phyloP scores from a whole-genome alignment of 208 protist species.

The Trypanosoma brucei region DNA sequence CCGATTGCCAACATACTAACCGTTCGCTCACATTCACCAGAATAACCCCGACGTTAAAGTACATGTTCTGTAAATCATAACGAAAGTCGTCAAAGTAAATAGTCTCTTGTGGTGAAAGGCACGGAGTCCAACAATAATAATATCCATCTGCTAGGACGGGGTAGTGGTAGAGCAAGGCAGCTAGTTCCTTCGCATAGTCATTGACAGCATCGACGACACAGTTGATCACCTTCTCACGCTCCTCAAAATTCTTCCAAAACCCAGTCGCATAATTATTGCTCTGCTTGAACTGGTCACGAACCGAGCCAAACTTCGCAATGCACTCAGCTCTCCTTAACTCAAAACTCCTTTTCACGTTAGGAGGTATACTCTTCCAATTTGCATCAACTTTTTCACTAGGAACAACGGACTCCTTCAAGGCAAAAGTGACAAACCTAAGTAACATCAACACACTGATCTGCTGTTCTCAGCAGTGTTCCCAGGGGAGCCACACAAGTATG shows the following conservation, averaged over 20 bases:
- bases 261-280: conserved; percentile 12
- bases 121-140: conserved; percentile 60
- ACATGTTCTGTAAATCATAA: conserved; percentile 61
- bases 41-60: conserved; percentile 54
- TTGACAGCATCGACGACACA: conserved; percentile 28
- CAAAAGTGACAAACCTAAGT: conserved; percentile 27
- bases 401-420: conserved; percentile 21
- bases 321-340: conserved; percentile 29
- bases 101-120: conserved; percentile 32
- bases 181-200: conserved; percentile 28
- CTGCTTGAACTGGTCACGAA: conserved; percentile 26
- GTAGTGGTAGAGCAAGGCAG: conserved; percentile 24
- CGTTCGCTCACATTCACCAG: conserved; percentile 55
- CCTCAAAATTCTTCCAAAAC: conserved; percentile 13
- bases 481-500: no score
- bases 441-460: not conserved
- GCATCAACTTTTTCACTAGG: conserved; percentile 16
- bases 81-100: conserved; percentile 63
- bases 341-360: conserved; percentile 33
- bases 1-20: conserved; percentile 29
- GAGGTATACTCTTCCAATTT: conserved; percentile 33
- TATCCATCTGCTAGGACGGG: conserved; percentile 33
- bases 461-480: not conserved
- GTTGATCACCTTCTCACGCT: conserved; percentile 34
- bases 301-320: conserved; percentile 29